These are phyloP conservation scores for Ichthyophthirius multifiliis DNA, from an alignment of 169 alveolate species.

Conservation along the genomic window DNA sequence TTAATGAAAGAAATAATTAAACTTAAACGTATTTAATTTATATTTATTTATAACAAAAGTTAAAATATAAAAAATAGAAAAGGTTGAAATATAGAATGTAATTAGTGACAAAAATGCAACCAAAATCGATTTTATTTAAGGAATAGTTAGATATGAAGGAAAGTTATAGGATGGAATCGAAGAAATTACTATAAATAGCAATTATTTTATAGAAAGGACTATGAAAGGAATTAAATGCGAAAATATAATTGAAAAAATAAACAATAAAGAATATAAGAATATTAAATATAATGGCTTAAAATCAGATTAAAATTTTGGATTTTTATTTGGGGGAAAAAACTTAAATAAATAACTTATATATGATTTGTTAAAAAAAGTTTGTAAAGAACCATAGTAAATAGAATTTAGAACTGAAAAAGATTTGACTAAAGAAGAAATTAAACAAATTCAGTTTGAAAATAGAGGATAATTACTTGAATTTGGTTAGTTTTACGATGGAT, in stretches of 20 bases:
- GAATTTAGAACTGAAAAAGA: neutral
- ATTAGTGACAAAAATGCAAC: neutral
- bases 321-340: neutral
- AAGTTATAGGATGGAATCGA: constrained; percentile 11
- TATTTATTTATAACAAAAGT: neutral
- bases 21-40: neutral
- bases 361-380: neutral
- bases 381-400: neutral
- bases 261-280: neutral
- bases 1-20: neutral
- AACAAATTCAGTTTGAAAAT: neutral
- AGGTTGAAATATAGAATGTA: neutral
- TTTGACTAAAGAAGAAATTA: neutral
- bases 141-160: neutral
- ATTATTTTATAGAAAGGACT: constrained; percentile 6
- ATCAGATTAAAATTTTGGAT: neutral
- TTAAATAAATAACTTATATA: neutral
- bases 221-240: neutral
- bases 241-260: neutral
- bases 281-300: neutral
- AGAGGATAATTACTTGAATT: neutral
- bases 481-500: neutral
- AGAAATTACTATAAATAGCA: neutral
- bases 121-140: neutral
- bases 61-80: neutral